Conservation (phyloP, 345 rosid genomes). For the Aurinia saxatilis region DNA sequence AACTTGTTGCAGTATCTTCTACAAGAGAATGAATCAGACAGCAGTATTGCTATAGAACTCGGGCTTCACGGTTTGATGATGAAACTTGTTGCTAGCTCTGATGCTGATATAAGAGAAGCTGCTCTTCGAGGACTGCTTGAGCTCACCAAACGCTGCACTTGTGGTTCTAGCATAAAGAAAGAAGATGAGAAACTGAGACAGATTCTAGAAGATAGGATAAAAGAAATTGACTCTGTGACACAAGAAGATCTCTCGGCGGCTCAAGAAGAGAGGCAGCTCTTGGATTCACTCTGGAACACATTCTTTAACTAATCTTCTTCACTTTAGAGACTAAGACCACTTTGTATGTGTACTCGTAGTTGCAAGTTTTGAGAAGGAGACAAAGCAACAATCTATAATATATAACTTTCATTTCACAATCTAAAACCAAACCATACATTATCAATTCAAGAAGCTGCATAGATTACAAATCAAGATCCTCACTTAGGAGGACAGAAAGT, state of each 20-base stretch:
- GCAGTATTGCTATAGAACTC: constrained; percentile 40
- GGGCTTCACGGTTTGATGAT: constrained; percentile 64
- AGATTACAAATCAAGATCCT: neutral
- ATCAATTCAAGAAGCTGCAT: neutral
- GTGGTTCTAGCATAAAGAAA: constrained; percentile 29
- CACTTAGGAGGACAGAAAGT: constrained; percentile 88
- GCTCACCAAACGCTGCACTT: constrained; percentile 29
- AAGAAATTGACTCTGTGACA: constrained; percentile 54
- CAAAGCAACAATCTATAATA: neutral
- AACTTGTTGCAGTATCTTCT: constrained; percentile 76
- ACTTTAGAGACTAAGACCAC: constrained; percentile 42
- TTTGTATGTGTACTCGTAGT: constrained; percentile 32
- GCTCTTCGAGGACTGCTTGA: constrained; percentile 68
- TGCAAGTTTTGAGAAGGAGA: neutral
- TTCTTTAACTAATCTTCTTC: constrained; percentile 56
- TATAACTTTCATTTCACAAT: neutral
- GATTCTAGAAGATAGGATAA: constrained; percentile 58
- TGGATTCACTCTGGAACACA: constrained; percentile 64
- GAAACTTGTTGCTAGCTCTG: constrained; percentile 66
- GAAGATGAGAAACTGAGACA: constrained; percentile 49
- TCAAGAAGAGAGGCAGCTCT: constrained; percentile 63
- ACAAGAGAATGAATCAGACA: constrained; percentile 59
- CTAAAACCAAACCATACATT: neutral
- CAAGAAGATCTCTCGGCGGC: constrained; percentile 65
- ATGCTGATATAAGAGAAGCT: constrained; percentile 66